Evolutionary conservation across 2,329 filamentous ascomycete species (phyloP), one percentile per base, ranked within the genome.

Genomic region (Trichoderma hamatum): DNA sequence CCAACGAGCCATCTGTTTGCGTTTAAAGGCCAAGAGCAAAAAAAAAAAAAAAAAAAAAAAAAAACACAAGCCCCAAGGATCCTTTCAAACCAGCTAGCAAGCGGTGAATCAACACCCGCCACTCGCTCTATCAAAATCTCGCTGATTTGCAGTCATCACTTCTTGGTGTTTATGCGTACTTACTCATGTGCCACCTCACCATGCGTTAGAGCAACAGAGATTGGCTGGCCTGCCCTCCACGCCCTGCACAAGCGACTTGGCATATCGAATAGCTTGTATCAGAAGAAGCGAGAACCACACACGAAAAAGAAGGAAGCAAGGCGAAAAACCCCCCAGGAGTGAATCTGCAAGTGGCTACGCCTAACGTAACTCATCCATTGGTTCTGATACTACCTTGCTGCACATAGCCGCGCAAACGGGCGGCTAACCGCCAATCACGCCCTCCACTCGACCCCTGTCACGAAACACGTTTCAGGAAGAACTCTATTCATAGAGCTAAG

Each of bases 401-500:
- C 16, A 43, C 36, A 7, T 46, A 46, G 19, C 43, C 43, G 43
- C 39, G 39, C n/a, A 46, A n/a, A 46, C 7, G 4, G 19, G 43
- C 43, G 43, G 43, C 39, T 21, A 46, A 21, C 19, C 24, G 24
- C 61, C 61, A 65, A 43, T 39, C 49, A 55, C 51, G 13, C 13
- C 5, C 49, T 19, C 32, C 60, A n/a, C 28, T n/a, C 16, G 16
- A 4, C 60, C 60, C 60, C 61, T 28, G 19, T 55, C 61, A 43
- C 28, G 49, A 65, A 65, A 65, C 49, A 65, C 28, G 51, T 55
- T 55, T 65, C 26, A 9, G 49, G 43, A 24, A 30, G 30, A 30
- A 55, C 21, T 1, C 14, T 39, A 39, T 16, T 5, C 30, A 5
- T 30, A 30, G 30, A 30, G 30, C 30, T 7, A 30, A 30, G 30